A percentile compares a stretch with the other conserved stretches of the same genome.
These are phyloP conservation scores for Nakazawaea ernobii DNA, from an alignment of 805 yeast genomes.

Conservation along the genomic window DNA sequence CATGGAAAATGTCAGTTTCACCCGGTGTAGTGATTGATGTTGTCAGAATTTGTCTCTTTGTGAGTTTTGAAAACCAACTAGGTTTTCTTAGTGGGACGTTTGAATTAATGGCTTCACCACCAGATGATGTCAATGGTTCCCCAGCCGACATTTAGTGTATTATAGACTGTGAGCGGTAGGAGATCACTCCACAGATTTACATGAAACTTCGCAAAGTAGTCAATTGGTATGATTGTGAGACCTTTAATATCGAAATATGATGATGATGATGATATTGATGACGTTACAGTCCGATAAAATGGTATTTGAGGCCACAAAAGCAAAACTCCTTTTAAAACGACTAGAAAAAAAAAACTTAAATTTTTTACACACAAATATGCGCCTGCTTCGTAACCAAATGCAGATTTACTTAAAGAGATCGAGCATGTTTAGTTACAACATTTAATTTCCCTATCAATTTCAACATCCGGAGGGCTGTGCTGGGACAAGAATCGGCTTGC, in stretches of 20 bases:
- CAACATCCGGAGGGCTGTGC: conserved; percentile 26
- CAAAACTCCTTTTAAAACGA: too few species aligned
- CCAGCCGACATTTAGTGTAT: neutral
- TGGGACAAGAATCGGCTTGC: conserved; percentile 8
- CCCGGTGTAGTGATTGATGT: neutral
- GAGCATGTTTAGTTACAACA: neutral
- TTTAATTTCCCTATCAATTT: conserved; percentile 16
- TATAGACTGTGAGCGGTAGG: neutral
- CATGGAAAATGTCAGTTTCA: neutral
- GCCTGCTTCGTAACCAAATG: too few species aligned
- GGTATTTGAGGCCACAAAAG: too few species aligned
- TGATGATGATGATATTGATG: too few species aligned
- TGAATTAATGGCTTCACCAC: conserved; percentile 4
- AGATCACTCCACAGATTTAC: too few species aligned
- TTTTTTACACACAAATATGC: too few species aligned
- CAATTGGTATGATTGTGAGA: neutral
- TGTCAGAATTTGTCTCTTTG: conserved; percentile 4
- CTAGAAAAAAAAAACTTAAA: too few species aligned
- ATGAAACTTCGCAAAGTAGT: too few species aligned
- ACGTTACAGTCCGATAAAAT: too few species aligned
- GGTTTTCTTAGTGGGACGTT: neutral
- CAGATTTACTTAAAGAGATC: neutral
- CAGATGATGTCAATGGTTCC: conserved; percentile 3
- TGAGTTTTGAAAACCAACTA: conserved; percentile 9
- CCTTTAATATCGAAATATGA: neutral